These are phyloP conservation scores for Penicillium psychrofluorescens DNA, from an alignment of 495 filamentous ascomycete genomes.

Conservation along the genomic window DNA sequence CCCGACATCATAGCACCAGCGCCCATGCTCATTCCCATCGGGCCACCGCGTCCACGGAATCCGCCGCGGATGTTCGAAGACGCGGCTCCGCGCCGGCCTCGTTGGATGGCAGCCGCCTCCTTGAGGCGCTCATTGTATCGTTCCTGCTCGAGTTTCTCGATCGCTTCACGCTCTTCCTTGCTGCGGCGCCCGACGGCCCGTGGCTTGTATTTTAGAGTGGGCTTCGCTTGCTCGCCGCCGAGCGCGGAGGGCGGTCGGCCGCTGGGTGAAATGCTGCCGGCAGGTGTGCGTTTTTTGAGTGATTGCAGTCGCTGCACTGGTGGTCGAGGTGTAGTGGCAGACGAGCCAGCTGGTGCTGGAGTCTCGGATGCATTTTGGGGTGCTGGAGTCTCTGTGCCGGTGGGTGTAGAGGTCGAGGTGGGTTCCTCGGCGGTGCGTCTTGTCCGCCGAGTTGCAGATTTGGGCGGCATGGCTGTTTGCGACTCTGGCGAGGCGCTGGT, in stretches of 20 bases:
- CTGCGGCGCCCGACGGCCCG: conserved; percentile 38
- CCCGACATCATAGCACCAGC: conserved; percentile 9
- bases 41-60: conserved; percentile 27
- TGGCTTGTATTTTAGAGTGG: conserved; percentile 42
- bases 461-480: conserved; percentile 35
- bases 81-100: conserved; percentile 19
- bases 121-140: conserved; percentile 36
- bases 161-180: conserved; percentile 46
- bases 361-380: conserved; percentile 7
- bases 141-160: conserved; percentile 40
- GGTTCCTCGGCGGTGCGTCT: conserved; percentile 9
- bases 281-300: conserved; percentile 30
- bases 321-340: conserved; percentile 17
- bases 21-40: conserved; percentile 21
- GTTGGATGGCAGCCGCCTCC: conserved; percentile 37
- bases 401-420: conserved; percentile 8
- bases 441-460: conserved; percentile 29
- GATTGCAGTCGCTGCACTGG: conserved; percentile 39
- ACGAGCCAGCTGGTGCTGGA: neutral
- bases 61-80: conserved; percentile 16
- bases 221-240: conserved; percentile 24
- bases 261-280: conserved; percentile 29
- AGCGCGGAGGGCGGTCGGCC: conserved; percentile 16
- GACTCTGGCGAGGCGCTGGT: conserved; percentile 10
- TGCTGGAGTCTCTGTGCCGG: conserved; percentile 5